Evolutionary conservation across 2,329 filamentous ascomycete genomes (phyloP), one percentile per base, ranked within the genome.

Genomic region (Hymenotorrendiella dingleyae): DNA sequence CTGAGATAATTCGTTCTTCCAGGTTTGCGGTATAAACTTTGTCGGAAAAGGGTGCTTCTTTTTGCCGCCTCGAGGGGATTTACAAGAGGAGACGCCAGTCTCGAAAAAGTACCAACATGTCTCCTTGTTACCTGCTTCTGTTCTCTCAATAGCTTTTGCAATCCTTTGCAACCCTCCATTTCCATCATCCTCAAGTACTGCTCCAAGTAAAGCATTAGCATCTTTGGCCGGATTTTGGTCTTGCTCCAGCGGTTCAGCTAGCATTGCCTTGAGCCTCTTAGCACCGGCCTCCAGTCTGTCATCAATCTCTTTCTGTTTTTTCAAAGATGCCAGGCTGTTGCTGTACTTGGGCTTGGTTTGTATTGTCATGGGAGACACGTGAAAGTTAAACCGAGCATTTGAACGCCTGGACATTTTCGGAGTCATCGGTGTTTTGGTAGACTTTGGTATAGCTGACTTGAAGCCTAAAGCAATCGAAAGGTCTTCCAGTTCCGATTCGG

Each of bases 241-340:
- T 19, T 56, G 49, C 14, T 49, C 42, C 24, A 54, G 26, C 38
- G 52, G 24, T 19, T 45, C 46, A 19, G 49, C 52, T 28, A 54
- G 26, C 48, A 57, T 46, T 45, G 57, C 64, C 46, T 63, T 65
- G 19, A 61, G 43, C 36, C 59, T 49, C 42, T 67, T 64, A 5
- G 70, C 70, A 47, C 73, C 80, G 12, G 73, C 77, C 40, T 79
- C 74, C 1, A 72, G 71, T 28, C 76, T 75, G 30, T 78, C 68
- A 47, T 86, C 78, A 43, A 72, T 69, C 29, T 70, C 66, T 5
- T 79, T 73, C 54, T 81, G 73, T 34, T 69, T 74, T 29, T 82
- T 67, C 7, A 89, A 68, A 1, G 74, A 69, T 45, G 78, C 76
- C 42, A 88, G 62, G 41, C 82, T 76, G 49, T 81, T 82, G 50